Evolutionary conservation across 164 flowering plant species (phyloP).

Genomic region (Stephania yunnanensis): DNA sequence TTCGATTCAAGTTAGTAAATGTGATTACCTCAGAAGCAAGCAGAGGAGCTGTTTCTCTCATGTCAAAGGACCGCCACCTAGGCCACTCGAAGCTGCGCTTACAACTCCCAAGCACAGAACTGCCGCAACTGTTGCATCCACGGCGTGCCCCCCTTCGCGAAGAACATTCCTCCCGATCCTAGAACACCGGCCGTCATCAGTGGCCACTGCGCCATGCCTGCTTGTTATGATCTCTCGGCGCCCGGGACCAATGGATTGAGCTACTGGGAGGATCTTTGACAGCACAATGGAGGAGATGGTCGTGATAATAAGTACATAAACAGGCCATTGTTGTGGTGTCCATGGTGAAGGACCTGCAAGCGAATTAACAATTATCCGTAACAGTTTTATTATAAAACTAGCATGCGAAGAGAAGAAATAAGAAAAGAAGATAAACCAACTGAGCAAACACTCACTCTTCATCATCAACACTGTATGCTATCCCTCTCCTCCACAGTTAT

Average conservation of each 20-base stretch:
- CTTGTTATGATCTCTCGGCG: not conserved
- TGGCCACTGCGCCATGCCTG: constrained; percentile 43
- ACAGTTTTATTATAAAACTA: too few species aligned
- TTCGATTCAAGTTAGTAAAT: not conserved
- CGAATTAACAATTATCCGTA: not conserved
- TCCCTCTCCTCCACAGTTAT: too few species aligned
- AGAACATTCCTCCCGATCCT: constrained; percentile 46
- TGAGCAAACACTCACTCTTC: too few species aligned
- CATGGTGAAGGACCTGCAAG: not conserved
- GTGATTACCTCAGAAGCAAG: constrained; percentile 40
- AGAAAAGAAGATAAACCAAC: too few species aligned
- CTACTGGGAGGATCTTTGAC: not conserved
- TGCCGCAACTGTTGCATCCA: constrained; percentile 60
- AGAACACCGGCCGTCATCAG: constrained; percentile 60
- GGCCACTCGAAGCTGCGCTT: constrained; percentile 62
- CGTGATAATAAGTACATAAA: not conserved
- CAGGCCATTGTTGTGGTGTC: not conserved
- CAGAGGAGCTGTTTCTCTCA: constrained; percentile 67
- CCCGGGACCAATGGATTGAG: not conserved
- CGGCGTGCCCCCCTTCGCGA: constrained; percentile 52
- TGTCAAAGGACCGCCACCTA: constrained; percentile 70
- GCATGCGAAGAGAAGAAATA: too few species aligned
- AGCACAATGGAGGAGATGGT: too few species aligned
- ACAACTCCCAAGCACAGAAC: constrained; percentile 68
- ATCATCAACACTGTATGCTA: too few species aligned